phyloP scores from a whole-genome alignment of 2,329 filamentous ascomycete species.

The Fusarium chaquense region DNA sequence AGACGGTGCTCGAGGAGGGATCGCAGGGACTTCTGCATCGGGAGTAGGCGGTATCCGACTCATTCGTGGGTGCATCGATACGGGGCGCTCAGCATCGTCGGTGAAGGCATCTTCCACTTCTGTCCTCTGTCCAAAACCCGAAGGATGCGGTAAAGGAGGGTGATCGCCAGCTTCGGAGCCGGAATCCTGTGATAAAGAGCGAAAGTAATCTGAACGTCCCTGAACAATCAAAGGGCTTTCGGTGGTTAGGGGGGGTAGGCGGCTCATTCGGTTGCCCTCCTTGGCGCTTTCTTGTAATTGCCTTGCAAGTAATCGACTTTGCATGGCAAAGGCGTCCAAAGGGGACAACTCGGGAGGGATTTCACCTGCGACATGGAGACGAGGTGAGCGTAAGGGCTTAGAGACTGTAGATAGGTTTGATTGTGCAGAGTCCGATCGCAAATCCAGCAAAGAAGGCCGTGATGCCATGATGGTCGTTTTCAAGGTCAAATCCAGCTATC shows the following conservation, averaged over 20 bases:
- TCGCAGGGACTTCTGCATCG: slow-evolving; percentile 61
- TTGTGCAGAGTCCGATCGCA: slow-evolving; percentile 68
- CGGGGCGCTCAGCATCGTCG: slow-evolving; percentile 67
- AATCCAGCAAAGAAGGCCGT: slow-evolving; percentile 70
- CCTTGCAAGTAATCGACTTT: slow-evolving; percentile 87
- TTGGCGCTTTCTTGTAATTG: slow-evolving; percentile 84
- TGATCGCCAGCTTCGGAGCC: slow-evolving; percentile 58
- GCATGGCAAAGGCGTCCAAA: slow-evolving; percentile 92
- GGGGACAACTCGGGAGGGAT: slow-evolving; percentile 91
- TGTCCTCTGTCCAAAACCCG: slow-evolving; percentile 61
- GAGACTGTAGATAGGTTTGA: slow-evolving; percentile 60
- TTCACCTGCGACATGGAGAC: slow-evolving; percentile 81
- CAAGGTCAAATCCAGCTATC: slow-evolving; percentile 23
- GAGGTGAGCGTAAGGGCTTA: slow-evolving; percentile 75
- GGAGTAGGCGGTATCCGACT: slow-evolving; percentile 70
- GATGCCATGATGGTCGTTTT: slow-evolving; percentile 60
- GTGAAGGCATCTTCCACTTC: slow-evolving; percentile 68
- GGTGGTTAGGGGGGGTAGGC: slow-evolving; percentile 84
- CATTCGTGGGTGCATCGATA: slow-evolving; percentile 81
- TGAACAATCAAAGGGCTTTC: slow-evolving; percentile 82
- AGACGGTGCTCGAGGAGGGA: slow-evolving; percentile 56
- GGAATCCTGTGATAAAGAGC: slow-evolving; percentile 76
- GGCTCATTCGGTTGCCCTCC: slow-evolving; percentile 82
- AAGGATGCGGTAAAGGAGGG: slow-evolving; percentile 45
- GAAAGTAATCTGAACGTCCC: slow-evolving; percentile 83